Evolutionary conservation across 768 basidiomycete genomes (phyloP).

Genomic region (Tephrocybe sp.): DNA sequence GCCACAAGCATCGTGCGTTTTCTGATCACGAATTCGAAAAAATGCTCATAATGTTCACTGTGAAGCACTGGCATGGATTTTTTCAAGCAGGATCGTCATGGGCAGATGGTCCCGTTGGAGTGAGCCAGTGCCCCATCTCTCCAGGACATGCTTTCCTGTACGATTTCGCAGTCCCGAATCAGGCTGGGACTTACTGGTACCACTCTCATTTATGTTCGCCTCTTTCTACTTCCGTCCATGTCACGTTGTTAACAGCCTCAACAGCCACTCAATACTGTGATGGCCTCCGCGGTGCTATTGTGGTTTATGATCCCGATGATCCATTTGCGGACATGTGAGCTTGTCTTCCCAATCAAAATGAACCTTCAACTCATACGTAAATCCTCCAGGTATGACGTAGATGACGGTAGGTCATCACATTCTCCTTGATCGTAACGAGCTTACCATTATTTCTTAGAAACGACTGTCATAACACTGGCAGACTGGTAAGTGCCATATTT

Average conservation of each 20-base stretch:
- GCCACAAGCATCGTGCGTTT: constrained; percentile 9
- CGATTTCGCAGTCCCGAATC: neutral
- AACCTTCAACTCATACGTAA: neutral
- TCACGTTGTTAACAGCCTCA: neutral
- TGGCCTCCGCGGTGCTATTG: neutral
- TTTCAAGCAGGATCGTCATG: neutral
- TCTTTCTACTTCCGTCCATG: neutral
- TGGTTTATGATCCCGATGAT: neutral
- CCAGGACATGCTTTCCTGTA: neutral
- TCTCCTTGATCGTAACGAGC: neutral
- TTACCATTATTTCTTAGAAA: neutral
- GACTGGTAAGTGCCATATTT: neutral
- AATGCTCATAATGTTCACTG: neutral
- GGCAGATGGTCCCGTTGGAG: neutral
- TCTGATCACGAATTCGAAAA: neutral
- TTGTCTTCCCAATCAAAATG: too few relatives aligned
- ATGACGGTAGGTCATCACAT: neutral
- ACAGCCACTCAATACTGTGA: neutral
- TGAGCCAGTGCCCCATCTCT: neutral
- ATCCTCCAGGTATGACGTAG: neutral
- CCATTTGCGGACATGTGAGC: neutral
- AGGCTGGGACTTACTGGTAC: neutral
- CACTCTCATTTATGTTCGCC: neutral
- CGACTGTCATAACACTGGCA: neutral
- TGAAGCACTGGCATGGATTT: neutral